Conservation (phyloP, 352 stramenopile genomes). For the Pythium scleroteichum region DNA sequence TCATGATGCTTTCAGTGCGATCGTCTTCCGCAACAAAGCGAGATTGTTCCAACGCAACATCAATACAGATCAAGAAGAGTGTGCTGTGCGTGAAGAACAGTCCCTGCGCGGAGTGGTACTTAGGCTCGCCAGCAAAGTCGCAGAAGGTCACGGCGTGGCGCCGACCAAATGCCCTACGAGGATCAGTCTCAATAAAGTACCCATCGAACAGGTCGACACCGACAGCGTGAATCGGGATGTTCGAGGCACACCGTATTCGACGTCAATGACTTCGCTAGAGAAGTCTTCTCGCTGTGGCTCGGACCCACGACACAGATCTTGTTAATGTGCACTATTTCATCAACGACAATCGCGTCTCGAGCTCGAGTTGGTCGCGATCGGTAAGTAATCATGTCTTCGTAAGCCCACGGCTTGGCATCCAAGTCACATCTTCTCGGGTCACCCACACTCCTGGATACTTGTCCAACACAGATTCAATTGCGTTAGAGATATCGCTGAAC, state of each 20-base stretch:
- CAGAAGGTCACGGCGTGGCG: constrained; percentile 4
- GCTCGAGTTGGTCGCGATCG: too few species aligned
- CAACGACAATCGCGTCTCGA: background rate
- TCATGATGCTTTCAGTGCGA: background rate
- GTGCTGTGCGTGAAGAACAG: background rate
- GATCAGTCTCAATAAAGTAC: constrained; percentile 1
- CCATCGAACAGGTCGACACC: background rate
- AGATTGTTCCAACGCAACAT: constrained; percentile 2
- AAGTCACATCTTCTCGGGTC: too few species aligned
- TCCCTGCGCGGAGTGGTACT: constrained; percentile 3
- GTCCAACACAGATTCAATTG: too few species aligned
- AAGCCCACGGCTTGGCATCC: too few species aligned
- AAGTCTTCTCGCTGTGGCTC: background rate
- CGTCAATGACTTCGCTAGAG: constrained; percentile 4
- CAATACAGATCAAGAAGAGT: constrained; percentile 1
- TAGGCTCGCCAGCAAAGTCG: background rate
- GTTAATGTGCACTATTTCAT: background rate
- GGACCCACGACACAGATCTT: background rate
- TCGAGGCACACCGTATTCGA: background rate
- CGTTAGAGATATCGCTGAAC: too few species aligned
- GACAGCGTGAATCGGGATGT: background rate
- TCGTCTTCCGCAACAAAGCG: background rate
- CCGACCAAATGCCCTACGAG: background rate
- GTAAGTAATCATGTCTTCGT: too few species aligned
- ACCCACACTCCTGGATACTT: too few species aligned